Conservation (phyloP, 1,284 basidiomycete species). For the Boletus smithii region DNA sequence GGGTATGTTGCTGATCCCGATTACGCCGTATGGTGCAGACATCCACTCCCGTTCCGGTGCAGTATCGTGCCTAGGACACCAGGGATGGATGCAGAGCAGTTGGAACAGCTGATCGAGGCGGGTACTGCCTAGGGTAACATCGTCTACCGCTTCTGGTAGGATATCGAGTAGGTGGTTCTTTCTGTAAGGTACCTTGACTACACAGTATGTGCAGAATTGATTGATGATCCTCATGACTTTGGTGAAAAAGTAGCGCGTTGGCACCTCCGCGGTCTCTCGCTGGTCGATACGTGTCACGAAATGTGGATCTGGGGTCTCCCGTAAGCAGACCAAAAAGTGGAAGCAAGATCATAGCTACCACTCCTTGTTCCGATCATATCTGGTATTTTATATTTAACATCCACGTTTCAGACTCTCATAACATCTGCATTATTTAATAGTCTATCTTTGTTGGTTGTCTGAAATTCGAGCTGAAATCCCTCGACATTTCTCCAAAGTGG, state of each 20-base stretch:
- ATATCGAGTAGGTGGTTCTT: background rate
- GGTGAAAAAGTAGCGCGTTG: background rate
- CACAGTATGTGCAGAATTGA: background rate
- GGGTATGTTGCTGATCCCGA: background rate
- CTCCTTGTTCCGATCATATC: too few relatives aligned
- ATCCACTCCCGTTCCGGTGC: conserved; percentile 22
- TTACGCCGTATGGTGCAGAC: conserved; percentile 9
- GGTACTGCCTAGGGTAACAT: conserved; percentile 5
- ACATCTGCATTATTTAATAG: too few relatives aligned
- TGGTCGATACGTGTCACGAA: too few relatives aligned
- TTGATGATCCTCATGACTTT: background rate
- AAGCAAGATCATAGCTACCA: too few relatives aligned
- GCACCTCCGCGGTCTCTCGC: too few relatives aligned
- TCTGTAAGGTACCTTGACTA: background rate
- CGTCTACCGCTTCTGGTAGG: background rate
- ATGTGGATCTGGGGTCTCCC: too few relatives aligned
- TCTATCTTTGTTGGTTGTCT: too few relatives aligned
- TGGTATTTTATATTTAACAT: too few relatives aligned
- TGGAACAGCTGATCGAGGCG: conserved; percentile 21
- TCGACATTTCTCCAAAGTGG: too few relatives aligned
- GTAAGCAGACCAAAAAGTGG: too few relatives aligned
- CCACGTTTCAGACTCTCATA: too few relatives aligned
- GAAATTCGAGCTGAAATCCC: too few relatives aligned
- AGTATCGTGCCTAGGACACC: conserved; percentile 16
- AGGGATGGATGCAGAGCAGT: conserved; percentile 5